Base-by-base conservation (phyloP, 2,329 filamentous ascomycete genomes). In the Claviceps sp. region DNA sequence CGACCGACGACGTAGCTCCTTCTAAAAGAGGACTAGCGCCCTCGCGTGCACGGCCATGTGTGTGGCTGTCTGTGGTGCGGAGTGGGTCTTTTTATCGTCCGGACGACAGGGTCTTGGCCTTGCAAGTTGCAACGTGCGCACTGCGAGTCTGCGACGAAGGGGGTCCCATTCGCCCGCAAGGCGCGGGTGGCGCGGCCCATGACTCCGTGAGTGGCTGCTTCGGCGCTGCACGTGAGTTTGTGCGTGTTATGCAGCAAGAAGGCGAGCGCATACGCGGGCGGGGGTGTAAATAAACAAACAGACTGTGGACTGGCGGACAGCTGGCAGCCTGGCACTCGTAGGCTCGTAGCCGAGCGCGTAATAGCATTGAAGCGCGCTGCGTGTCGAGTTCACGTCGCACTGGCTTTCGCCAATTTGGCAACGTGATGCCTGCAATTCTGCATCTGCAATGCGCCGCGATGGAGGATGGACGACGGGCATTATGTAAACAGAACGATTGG, bases 81-180 rank as follows among this genome's bases (percentile, higher is more conserved):
- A 30, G 24, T 44, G 41, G 40, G 20, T 20, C 16, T 51, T 16
- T 34, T 38, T 47, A 52, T 54, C 46, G 50, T 44, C 52, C 45
- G 34, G 52, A 42, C 50, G 46, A 54, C 52, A 50, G 24, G 2
- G 3, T 22, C 34, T 22, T 26, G 24, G 5, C 6, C 5, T 26
- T 26, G 24, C 24, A 26, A 26, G 18, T 26, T 26, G 24, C 24
- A 26, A 26, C 6, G 18, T 18, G 18, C 18, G 18, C 18, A n/a
- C n/a, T n/a, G n/a, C n/a, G n/a, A n/a, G n/a, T n/a, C n/a, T 34
- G 30, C 30, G 30, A 34, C 30, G 9, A 34, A 34, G n/a, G 30
- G 30, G 30, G 9, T 34, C 9, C 30, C 30, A 34, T 34, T 34
- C 9, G 30, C 30, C 30, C 30, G 30, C 40, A 18, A 47, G 22